phyloP scores from a whole-genome alignment of 441 rosid genomes.

The Croton setiger region DNA sequence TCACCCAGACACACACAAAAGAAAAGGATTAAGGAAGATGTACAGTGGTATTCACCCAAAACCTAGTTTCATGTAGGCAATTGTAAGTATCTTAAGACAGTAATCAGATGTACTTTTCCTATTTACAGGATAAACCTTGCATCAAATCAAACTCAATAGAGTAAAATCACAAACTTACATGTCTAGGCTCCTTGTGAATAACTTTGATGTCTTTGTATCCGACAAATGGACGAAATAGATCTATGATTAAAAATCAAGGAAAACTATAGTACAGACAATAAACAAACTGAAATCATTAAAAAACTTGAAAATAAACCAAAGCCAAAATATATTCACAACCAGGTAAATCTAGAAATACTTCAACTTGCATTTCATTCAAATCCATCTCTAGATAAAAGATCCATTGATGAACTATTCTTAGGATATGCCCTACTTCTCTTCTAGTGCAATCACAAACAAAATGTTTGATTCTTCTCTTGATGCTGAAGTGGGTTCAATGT shows the following conservation, averaged over 20 bases:
- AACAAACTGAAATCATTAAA: slow-evolving; percentile 5
- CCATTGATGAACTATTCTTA: slow-evolving; percentile 15
- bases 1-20: neutral
- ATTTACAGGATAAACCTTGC: slow-evolving; percentile 1
- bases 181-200: slow-evolving; percentile 55
- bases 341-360: neutral
- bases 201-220: slow-evolving; percentile 62
- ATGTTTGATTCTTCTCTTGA: slow-evolving; percentile 36
- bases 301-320: neutral
- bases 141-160: slow-evolving; percentile 2
- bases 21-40: neutral
- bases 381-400: neutral
- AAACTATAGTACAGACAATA: neutral
- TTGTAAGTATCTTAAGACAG: neutral
- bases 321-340: neutral
- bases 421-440: slow-evolving; percentile 72
- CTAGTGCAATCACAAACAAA: slow-evolving; percentile 57
- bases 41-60: neutral
- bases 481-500: slow-evolving; percentile 22
- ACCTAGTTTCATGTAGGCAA: neutral
- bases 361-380: neutral
- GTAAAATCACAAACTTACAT: slow-evolving; percentile 34
- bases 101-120: neutral
- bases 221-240: slow-evolving; percentile 55
- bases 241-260: slow-evolving; percentile 32